Base-by-base conservation (phyloP, 1,139 yeast genomes). In the Lodderomyces jiufengensis region DNA sequence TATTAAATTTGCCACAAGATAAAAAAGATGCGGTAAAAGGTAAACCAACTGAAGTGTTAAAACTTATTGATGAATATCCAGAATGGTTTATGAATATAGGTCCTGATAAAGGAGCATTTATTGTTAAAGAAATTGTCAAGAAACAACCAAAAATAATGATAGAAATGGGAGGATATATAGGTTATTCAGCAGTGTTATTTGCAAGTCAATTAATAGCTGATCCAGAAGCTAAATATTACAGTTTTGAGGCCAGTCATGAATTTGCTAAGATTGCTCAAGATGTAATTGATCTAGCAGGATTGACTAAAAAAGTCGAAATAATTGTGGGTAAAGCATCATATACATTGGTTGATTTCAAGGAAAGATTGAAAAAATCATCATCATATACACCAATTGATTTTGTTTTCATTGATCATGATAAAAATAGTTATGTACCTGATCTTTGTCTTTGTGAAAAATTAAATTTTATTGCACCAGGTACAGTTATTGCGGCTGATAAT, bases 81-180 rank as follows among this genome's bases (percentile, higher is more conserved):
- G 31, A 36, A 6, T 9, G 31, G 6, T 46, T 61, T 28, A 65
- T 61, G 63, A 59, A 54, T 20, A 48, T 70, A 24, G 75, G 73
- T 1, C 51, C 50, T 1, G 24, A 38, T 8, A 69, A 67, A 38
- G 73, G 72, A 1, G 28, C 48, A n/a, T 37, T 52, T 1, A 50
- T 70, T 4, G 33, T 52, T 11, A 52, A 59, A 3, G 45, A 55
- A 33, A 52, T 70, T 15, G 40, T 38, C 8, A 41, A 51, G 30
- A 30, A 35, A 4, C 46, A 55, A 15, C 74, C 76, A 1, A 54
- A 54, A 25, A 38, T 57, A 3, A 50, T 69, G 51, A 49, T 66
- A 27, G 77, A 73, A 42, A 50, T 72, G 29, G 77, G 77, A 4
- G 57, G 72, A 3, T 69, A 61, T 39, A 51, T 65, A 13, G 77